These are phyloP conservation scores for Sporothrix dimorphospora DNA, from an alignment of 2,329 filamentous ascomycete genomes.

Conservation along the genomic window DNA sequence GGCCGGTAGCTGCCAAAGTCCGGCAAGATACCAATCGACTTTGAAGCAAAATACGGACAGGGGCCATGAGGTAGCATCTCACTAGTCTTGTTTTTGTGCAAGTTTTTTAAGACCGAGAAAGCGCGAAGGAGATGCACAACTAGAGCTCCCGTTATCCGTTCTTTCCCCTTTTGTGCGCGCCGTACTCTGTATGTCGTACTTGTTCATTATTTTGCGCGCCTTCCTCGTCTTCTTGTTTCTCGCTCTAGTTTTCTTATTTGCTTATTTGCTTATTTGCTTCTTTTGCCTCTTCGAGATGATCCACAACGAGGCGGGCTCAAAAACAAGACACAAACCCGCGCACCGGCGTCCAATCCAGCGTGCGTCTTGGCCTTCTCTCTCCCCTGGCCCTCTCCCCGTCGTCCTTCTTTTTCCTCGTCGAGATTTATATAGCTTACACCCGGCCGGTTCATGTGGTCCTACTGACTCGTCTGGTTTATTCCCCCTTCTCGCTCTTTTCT, in stretches of 20 bases:
- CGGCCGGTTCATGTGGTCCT: not conserved
- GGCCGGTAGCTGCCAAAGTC: not conserved
- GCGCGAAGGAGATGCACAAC: constrained; percentile 9
- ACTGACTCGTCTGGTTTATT: not conserved
- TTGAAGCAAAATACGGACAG: not conserved
- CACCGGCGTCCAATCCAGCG: constrained; percentile 10
- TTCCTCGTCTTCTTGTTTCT: not conserved
- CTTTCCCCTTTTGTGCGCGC: not conserved
- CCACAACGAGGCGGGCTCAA: constrained; percentile 17
- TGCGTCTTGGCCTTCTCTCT: constrained; percentile 5
- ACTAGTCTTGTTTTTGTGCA: constrained; percentile 12
- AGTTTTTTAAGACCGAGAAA: not conserved
- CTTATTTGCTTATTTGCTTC: not conserved
- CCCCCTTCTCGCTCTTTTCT: not conserved
- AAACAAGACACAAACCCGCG: constrained; percentile 6
- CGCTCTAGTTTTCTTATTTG: not conserved
- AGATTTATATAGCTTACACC: not conserved
- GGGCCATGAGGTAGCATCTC: not conserved
- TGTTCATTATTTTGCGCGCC: not conserved
- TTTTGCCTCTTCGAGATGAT: constrained; percentile 2
- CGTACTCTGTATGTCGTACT: not conserved
- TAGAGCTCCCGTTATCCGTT: not conserved
- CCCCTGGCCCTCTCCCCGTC: not conserved
- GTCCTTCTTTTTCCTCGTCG: not conserved
- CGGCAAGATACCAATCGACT: not conserved